Evolutionary conservation across 306 rosid species (phyloP).

Genomic region (Argentina anserina): DNA sequence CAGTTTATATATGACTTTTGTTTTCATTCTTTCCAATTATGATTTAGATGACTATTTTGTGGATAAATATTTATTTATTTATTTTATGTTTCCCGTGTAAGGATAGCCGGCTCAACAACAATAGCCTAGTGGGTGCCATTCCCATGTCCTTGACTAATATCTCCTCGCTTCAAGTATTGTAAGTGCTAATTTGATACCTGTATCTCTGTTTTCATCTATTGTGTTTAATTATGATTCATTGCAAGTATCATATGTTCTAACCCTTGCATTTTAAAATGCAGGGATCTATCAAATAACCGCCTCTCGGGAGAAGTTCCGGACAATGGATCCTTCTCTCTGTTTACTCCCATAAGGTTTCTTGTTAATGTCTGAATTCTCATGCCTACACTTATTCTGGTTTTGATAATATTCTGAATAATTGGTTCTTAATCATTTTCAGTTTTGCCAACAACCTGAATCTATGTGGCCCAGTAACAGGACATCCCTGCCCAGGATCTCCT

Average conservation of each 20-base stretch:
- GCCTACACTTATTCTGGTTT: constrained; percentile 14
- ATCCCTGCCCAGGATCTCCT: constrained; percentile 98
- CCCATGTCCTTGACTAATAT: constrained; percentile 94
- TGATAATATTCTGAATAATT: constrained; percentile 17
- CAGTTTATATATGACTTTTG: background rate
- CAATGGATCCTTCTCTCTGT: constrained; percentile 94
- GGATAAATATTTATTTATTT: background rate
- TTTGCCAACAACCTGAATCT: constrained; percentile 88
- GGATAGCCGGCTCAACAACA: constrained; percentile 99
- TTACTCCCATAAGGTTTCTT: constrained; percentile 91
- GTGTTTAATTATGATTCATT: background rate
- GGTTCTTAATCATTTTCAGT: constrained; percentile 49
- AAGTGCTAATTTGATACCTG: constrained; percentile 41
- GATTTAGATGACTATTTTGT: background rate
- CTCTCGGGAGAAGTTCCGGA: constrained; percentile 94
- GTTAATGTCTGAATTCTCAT: constrained; percentile 17
- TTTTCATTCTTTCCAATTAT: background rate
- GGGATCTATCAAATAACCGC: constrained; percentile 90
- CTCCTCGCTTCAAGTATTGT: constrained; percentile 94
- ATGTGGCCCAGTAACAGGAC: constrained; percentile 99
- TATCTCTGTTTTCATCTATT: background rate
- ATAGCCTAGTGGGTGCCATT: constrained; percentile 83
- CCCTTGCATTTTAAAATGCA: constrained; percentile 30
- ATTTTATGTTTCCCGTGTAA: constrained; percentile 44
- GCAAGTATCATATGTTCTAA: constrained; percentile 8